Evolutionary conservation across 805 yeast genomes (phyloP), one percentile per base, ranked within the genome.

Genomic region (Saccharomyces kudriavzevii): DNA sequence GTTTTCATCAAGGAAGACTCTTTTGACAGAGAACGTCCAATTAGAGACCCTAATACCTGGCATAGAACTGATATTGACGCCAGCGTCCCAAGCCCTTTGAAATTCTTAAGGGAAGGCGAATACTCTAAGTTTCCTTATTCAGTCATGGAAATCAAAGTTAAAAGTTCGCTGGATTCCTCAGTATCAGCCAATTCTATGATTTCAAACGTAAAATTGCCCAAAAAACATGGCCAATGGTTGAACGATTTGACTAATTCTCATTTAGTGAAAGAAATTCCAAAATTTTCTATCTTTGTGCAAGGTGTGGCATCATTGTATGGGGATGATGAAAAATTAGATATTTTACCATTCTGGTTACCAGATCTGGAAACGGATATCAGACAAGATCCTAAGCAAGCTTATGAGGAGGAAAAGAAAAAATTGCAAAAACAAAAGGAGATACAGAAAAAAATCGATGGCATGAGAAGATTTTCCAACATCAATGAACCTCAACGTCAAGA

Each of bases 311-410:
- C 89, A 2, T 77, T 92, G 57, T 92, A 84, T 66, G 81, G 89
- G 52, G 98, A 92, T 66, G 97, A 92, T 63, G 73, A 69, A 35
- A 85, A 86, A 60, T 78, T 92, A 65, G 96, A 89, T 67, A 83
- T 85, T 58, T 77, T 92, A 57, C 99, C 99, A 53, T 87, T 90
- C 69, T 92, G 99, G 99, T 77, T 89, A 59, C 88, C 95, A 54
- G 97, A 92, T 56, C 75, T 94, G 62, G 97, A 89, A 61, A 75
- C 73, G 52, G 92, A 87, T 68, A 84, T 85, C 55, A 79, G 89
- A 60, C 79, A 79, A 58, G 85, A 87, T 64, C 95, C 95, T n/a
- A 80, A 81, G 58, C 86, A 84, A 63, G 90, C 90, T 0, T 82
- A 81, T 62, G 84, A 83, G 60, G 88, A 84, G 62, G 83, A 85